Base-by-base conservation (phyloP, 129 eudicot genomes). In the Centaurea solstitialis region DNA sequence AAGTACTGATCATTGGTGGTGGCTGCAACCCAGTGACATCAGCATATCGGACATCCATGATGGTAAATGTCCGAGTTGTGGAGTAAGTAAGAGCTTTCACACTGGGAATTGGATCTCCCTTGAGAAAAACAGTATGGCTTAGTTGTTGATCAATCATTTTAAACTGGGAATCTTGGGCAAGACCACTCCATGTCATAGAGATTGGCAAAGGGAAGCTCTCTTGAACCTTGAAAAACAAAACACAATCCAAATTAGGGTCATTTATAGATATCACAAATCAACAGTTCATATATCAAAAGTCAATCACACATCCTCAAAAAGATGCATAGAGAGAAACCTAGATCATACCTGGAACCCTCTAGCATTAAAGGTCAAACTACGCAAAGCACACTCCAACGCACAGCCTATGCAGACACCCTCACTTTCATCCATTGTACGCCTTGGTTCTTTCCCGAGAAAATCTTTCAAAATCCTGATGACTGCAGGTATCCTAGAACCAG, bases 341-440 rank as follows among this genome's bases (percentile, higher is more conserved):
- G 20, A 17, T 64, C 40, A 61, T 82, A 94, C 98, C 96, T 90
- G 94, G 57, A 92, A 94, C 3, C 92, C 98, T 79, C 92, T 82
- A 71, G 92, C 98, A 90, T 94, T 92, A 65, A 94, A 94, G 9
- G 97, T 92, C 9, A 97, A 97, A 65, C 97, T 94, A 4, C 92
- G 91, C 83, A 92, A 92, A 37, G 98, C 98, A 40, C 98, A 94
- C 53, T 94, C 84, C 21, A 94, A 81, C 41, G 97, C 98, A 80
- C 94, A 82, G 2, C 98, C 98, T 83, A 90, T 94, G 4, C 97
- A 89, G 40, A 94, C 97, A 75, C 97, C 92, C 72, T 95, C 99
- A 77, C 99, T 95, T 1, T 97, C 99, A 53, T 95, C 92, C 99
- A 90, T 95, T 71, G 97, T 95, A 12, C 99, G 96, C 79, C 97